Conservation (phyloP, 495 filamentous ascomycete genomes). For the Astrothelium subdiscretum region DNA sequence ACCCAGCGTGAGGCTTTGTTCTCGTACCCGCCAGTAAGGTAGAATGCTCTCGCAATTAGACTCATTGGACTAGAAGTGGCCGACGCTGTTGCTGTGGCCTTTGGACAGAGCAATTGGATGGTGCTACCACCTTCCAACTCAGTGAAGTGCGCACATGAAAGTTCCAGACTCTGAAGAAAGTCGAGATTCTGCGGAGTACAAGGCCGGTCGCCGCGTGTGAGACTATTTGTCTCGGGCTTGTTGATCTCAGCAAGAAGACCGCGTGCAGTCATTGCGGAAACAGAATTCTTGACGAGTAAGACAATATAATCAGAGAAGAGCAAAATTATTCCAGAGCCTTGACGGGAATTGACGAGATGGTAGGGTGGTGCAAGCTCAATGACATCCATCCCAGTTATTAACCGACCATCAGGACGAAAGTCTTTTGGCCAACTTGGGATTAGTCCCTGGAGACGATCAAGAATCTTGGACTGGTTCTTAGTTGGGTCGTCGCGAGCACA, state of each 20-base stretch:
- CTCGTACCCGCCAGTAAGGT: conserved; percentile 66
- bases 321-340: conserved; percentile 51
- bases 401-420: conserved; percentile 59
- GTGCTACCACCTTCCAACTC: conserved; percentile 62
- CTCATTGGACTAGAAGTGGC: not conserved
- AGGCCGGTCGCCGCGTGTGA: conserved; percentile 26
- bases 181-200: conserved; percentile 49
- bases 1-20: conserved; percentile 62
- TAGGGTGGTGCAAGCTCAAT: conserved; percentile 69
- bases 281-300: conserved; percentile 54
- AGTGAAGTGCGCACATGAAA: conserved; percentile 62
- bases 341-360: conserved; percentile 26
- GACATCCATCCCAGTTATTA: conserved; percentile 78
- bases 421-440: conserved; percentile 70
- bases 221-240: conserved; percentile 33
- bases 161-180: conserved; percentile 58
- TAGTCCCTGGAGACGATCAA: conserved; percentile 60
- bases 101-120: conserved; percentile 51
- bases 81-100: conserved; percentile 9
- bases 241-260: conserved; percentile 75
- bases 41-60: conserved; percentile 9
- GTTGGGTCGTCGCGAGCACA: conserved; percentile 69
- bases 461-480: conserved; percentile 55
- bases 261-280: conserved; percentile 54
- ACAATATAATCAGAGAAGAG: conserved; percentile 77